Percentiles rank a stretch among this genome's conserved stretches.
Evolutionary conservation across 2,329 filamentous ascomycete genomes (phyloP).

Genomic region (Talaromyces verruculosus): DNA sequence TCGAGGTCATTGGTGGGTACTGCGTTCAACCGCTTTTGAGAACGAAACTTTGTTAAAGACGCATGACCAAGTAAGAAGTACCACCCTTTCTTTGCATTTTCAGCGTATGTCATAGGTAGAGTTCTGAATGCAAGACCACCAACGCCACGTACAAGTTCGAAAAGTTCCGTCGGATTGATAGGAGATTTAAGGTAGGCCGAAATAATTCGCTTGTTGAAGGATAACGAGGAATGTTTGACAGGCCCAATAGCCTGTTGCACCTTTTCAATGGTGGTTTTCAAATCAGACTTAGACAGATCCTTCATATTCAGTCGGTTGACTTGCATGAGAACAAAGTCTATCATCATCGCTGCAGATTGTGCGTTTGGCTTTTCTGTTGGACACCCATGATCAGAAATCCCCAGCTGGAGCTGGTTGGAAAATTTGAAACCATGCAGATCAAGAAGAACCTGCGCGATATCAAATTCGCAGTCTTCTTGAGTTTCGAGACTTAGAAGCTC

Average conservation of each 20-base stretch:
- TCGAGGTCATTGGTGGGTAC: constrained; percentile 81
- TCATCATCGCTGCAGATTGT: constrained; percentile 73
- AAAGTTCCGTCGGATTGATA: constrained; percentile 77
- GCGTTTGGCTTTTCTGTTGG: constrained; percentile 74
- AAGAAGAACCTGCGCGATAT: constrained; percentile 80
- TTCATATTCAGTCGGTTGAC: constrained; percentile 84
- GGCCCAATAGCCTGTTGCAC: constrained; percentile 82
- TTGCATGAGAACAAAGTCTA: constrained; percentile 79
- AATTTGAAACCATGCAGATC: constrained; percentile 81
- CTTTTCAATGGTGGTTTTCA: constrained; percentile 87
- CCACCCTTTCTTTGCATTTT: constrained; percentile 79
- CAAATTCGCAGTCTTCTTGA: constrained; percentile 79
- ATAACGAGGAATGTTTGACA: constrained; percentile 74
- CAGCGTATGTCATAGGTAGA: constrained; percentile 67
- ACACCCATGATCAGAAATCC: constrained; percentile 77
- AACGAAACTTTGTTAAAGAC: constrained; percentile 79
- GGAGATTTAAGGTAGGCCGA: constrained; percentile 78
- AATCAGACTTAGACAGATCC: constrained; percentile 84
- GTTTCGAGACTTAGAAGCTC: constrained; percentile 76
- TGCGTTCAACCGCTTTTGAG: constrained; percentile 73
- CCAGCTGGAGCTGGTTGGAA: constrained; percentile 64
- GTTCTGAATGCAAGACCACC: constrained; percentile 70
- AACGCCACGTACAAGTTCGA: constrained; percentile 75
- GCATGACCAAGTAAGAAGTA: constrained; percentile 89
- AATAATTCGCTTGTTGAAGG: constrained; percentile 84